Percentiles rank a stretch among this genome's conserved stretches.
phyloP scores from a whole-genome alignment of 179 eudicot genomes.

The Beta macrorhiza region DNA sequence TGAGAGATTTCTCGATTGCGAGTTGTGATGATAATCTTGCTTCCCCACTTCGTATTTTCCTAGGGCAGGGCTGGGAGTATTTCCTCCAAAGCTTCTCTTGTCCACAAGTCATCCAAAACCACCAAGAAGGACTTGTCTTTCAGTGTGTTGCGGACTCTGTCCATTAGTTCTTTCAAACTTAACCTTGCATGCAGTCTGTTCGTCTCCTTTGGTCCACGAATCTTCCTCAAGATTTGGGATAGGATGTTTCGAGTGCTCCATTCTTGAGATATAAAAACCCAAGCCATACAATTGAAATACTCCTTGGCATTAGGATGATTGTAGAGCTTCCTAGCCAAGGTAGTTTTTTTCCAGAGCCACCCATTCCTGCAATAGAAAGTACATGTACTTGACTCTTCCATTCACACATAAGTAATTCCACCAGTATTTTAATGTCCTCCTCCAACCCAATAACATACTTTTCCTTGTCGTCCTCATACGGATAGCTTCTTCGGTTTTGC shows the following conservation, averaged over 20 bases:
- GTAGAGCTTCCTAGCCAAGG: constrained; percentile 45
- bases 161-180: constrained; percentile 30
- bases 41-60: constrained; percentile 23
- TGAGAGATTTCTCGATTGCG: constrained; percentile 36
- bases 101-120: constrained; percentile 62
- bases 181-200: not conserved
- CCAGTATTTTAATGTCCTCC: constrained; percentile 18
- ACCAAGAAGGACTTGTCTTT: constrained; percentile 38
- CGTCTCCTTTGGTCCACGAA: constrained; percentile 9
- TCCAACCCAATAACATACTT: constrained; percentile 30
- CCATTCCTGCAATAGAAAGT: constrained; percentile 49
- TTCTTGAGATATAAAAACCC: too few species aligned
- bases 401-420: constrained; percentile 5
- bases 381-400: not conserved
- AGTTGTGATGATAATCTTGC: constrained; percentile 54
- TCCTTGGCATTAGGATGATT: constrained; percentile 24
- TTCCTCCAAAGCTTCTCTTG: constrained; percentile 34
- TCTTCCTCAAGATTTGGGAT: constrained; percentile 23
- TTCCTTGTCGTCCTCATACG: constrained; percentile 5
- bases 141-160: constrained; percentile 31
- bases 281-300: constrained; percentile 39
- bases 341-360: constrained; percentile 60
- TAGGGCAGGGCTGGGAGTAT: constrained; percentile 32
- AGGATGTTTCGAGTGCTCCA: constrained; percentile 28
- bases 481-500: too few species aligned